Evolutionary conservation across 2,329 filamentous ascomycete genomes (phyloP).

Genomic region (Pseudocercospora crystallina): DNA sequence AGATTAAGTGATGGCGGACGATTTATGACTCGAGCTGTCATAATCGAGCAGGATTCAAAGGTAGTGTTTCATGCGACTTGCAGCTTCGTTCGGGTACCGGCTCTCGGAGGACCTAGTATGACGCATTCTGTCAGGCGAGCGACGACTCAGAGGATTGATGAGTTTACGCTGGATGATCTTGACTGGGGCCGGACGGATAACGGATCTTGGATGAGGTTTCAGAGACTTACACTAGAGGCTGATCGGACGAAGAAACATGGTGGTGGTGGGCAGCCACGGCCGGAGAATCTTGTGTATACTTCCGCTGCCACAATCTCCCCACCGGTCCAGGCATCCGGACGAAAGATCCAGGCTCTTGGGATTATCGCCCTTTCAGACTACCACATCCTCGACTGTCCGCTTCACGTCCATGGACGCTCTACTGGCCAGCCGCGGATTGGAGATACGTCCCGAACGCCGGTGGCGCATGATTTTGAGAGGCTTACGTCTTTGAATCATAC

Average conservation of each 20-base stretch:
- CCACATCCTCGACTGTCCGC: constrained; percentile 19
- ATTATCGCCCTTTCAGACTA: constrained; percentile 21
- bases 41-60: constrained; percentile 1
- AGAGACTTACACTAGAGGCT: constrained; percentile 14
- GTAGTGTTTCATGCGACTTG: constrained; percentile 7
- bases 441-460: constrained; percentile 5
- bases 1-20: constrained; percentile 11
- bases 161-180: constrained; percentile 20
- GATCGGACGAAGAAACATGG: not conserved
- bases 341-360: constrained; percentile 12
- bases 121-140: constrained; percentile 11
- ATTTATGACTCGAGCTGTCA: constrained; percentile 5
- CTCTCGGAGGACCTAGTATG: constrained; percentile 16
- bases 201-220: constrained; percentile 19
- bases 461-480: constrained; percentile 5
- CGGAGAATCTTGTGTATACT: constrained; percentile 14
- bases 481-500: constrained; percentile 52
- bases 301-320: constrained; percentile 13
- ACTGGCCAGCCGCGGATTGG: constrained; percentile 11
- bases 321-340: not conserved
- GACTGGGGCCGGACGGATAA: constrained; percentile 5
- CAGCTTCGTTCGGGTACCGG: constrained; percentile 15
- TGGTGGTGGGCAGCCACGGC: not conserved
- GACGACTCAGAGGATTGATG: constrained; percentile 1
- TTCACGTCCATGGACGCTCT: constrained; percentile 8